phyloP scores from a whole-genome alignment of 139 green algal species.

The Mesotaenium endlicherianum region DNA sequence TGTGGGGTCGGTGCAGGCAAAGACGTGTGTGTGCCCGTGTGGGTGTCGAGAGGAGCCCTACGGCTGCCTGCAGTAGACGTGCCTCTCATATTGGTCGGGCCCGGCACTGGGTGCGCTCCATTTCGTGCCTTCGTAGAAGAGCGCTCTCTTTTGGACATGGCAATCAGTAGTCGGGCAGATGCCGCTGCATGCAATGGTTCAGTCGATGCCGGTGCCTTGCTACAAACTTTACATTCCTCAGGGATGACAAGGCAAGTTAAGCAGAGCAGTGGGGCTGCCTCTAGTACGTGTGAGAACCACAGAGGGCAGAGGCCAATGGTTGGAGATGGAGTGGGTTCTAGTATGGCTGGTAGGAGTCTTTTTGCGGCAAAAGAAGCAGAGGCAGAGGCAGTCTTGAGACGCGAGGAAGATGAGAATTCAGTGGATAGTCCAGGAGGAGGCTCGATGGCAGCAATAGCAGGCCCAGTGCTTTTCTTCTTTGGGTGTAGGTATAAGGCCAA shows the following conservation, averaged over 20 bases:
- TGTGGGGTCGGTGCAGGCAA: too few species aligned
- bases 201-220: neutral
- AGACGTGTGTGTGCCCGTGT: constrained; percentile 35
- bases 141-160: too few species aligned
- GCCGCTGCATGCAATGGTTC: neutral
- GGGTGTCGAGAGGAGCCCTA: constrained; percentile 27
- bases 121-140: constrained; percentile 49
- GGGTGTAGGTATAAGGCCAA: constrained; percentile 70
- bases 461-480: constrained; percentile 74
- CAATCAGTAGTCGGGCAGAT: neutral
- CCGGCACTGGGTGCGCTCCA: constrained; percentile 50
- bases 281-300: neutral
- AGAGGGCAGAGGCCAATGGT: neutral
- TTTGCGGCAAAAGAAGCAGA: neutral
- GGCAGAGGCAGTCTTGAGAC: neutral
- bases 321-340: neutral
- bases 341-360: neutral
- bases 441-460: constrained; percentile 6
- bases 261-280: too few species aligned
- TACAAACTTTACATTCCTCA: neutral
- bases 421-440: neutral
- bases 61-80: neutral
- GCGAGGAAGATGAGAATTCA: neutral
- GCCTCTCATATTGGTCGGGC: constrained; percentile 45
- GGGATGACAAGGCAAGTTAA: neutral